Evolutionary conservation across 441 rosid species (phyloP).

Genomic region (Bocquillonia castaneifolia): DNA sequence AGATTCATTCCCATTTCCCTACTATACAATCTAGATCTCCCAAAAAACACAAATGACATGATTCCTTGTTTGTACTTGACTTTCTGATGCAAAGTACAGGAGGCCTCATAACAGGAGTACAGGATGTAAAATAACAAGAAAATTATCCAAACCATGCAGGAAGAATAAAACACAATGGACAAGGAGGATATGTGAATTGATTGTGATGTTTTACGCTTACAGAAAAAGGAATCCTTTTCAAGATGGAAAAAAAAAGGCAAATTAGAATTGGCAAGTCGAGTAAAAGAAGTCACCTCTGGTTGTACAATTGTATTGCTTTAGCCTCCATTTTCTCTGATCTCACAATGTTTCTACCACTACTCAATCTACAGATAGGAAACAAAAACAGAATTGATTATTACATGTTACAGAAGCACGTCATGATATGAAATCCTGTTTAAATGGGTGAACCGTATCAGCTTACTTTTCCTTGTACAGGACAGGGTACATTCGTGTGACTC

Average conservation of each 20-base stretch:
- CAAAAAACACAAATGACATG: too few relatives aligned
- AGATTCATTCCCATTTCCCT: too few relatives aligned
- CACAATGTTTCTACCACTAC: slow-evolving; percentile 55
- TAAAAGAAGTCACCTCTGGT: slow-evolving; percentile 42
- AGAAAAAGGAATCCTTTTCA: not conserved
- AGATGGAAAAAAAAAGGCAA: not conserved
- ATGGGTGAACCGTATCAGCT: slow-evolving; percentile 17
- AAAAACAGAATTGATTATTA: not conserved
- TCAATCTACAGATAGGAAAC: slow-evolving; percentile 44
- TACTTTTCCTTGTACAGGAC: slow-evolving; percentile 90
- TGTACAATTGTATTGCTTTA: slow-evolving; percentile 46
- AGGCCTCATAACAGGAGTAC: not conserved
- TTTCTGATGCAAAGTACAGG: too few relatives aligned
- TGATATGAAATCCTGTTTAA: slow-evolving; percentile 17
- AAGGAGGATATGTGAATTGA: not conserved
- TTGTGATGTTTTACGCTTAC: not conserved
- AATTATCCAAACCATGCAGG: not conserved
- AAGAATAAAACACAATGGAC: not conserved
- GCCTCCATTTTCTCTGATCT: slow-evolving; percentile 86
- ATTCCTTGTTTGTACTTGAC: too few relatives aligned
- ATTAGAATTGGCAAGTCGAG: not conserved
- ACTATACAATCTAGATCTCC: too few relatives aligned
- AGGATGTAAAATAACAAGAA: not conserved
- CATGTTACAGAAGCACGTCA: slow-evolving; percentile 11
- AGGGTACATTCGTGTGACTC: slow-evolving; percentile 85